phyloP scores from a whole-genome alignment of 148 eudicot genomes.

The Cornus suecica region DNA sequence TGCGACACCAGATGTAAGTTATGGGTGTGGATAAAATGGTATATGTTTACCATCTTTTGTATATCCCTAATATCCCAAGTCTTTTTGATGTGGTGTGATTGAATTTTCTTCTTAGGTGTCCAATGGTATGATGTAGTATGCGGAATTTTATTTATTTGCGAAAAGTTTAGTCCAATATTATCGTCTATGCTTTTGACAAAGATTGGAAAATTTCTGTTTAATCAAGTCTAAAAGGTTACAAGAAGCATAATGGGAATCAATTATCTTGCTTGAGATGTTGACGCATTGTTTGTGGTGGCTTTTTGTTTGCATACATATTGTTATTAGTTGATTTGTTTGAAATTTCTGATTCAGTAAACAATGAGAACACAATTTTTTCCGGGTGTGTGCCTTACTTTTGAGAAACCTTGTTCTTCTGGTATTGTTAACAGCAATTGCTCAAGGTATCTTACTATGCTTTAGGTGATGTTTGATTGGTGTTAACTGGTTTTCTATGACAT shows the following conservation, averaged over 20 bases:
- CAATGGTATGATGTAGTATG: constrained; percentile 1
- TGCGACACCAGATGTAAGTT: constrained; percentile 68
- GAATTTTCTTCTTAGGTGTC: background rate
- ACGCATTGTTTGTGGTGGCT: no score
- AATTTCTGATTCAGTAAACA: background rate
- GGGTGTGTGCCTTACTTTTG: background rate
- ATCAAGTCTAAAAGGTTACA: no score
- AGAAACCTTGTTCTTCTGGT: background rate
- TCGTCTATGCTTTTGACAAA: background rate
- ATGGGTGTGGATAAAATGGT: constrained; percentile 75
- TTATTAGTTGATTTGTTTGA: background rate
- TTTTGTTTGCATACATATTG: no score
- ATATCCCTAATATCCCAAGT: constrained; percentile 18
- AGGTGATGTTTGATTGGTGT: background rate
- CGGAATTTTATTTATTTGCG: background rate
- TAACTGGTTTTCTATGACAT: background rate
- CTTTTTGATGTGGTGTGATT: background rate
- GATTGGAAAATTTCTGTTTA: background rate
- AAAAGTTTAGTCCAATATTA: background rate
- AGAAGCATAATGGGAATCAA: no score
- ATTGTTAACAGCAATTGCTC: background rate
- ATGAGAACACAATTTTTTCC: background rate
- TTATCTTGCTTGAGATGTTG: no score
- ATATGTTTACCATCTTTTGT: constrained; percentile 22
- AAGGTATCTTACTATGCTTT: background rate